A percentile compares a stretch with the other conserved stretches of the same genome.
These are phyloP conservation scores for Periconia sp. DNA, from an alignment of 2,329 filamentous ascomycete species.

Conservation along the genomic window DNA sequence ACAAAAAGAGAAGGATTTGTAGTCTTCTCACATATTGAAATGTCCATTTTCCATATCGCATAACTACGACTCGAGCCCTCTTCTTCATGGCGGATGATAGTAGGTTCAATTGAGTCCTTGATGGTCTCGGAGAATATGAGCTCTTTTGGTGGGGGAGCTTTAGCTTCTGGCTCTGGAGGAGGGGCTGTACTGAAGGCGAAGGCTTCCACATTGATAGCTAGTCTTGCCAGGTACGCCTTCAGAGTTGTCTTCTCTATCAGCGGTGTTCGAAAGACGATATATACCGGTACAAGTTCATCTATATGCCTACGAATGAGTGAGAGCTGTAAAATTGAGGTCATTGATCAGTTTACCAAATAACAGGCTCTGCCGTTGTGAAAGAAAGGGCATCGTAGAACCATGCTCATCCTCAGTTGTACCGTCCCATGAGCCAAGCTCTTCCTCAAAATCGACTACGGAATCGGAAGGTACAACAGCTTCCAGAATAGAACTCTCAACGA, in stretches of 20 bases:
- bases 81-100: constrained; percentile 35
- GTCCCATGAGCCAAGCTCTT: constrained; percentile 51
- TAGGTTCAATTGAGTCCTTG: constrained; percentile 37
- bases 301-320: constrained; percentile 59
- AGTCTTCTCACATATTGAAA: constrained; percentile 40
- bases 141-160: constrained; percentile 54
- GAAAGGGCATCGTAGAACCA: constrained; percentile 59
- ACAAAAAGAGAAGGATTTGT: no score
- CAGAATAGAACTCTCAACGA: constrained; percentile 46
- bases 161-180: constrained; percentile 46
- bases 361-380: constrained; percentile 68
- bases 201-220: constrained; percentile 71
- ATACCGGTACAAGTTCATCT: constrained; percentile 77
- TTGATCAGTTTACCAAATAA: constrained; percentile 69
- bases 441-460: constrained; percentile 43
- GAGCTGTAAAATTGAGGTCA: constrained; percentile 47
- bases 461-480: constrained; percentile 47
- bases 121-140: constrained; percentile 61
- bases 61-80: constrained; percentile 34
- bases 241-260: constrained; percentile 64
- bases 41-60: constrained; percentile 47
- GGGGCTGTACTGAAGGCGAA: constrained; percentile 63
- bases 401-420: constrained; percentile 51
- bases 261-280: constrained; percentile 71
- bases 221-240: constrained; percentile 64